Percentiles rank a stretch among this genome's conserved stretches.
These are phyloP conservation scores for Scutellaria galericulata DNA, from an alignment of 257 asterid genomes.

Conservation along the genomic window DNA sequence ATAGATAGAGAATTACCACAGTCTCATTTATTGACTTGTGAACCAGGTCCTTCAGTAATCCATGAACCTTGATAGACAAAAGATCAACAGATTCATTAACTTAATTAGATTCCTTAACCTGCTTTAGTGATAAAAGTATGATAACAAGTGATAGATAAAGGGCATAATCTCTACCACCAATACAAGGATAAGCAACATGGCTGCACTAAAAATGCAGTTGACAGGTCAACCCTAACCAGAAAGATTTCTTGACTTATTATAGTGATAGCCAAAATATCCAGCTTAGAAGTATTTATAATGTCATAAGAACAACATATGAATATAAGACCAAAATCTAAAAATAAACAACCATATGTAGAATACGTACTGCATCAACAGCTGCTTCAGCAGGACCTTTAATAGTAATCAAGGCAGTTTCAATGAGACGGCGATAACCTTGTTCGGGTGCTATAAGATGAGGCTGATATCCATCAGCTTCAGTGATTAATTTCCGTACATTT, in stretches of 20 bases:
- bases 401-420: constrained; percentile 84
- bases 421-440: constrained; percentile 98
- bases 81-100: constrained; percentile 16
- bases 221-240: constrained; percentile 35
- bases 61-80: constrained; percentile 71
- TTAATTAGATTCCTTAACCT: not conserved
- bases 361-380: constrained; percentile 88
- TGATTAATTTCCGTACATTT: constrained; percentile 89
- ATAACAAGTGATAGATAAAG: not conserved
- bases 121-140: constrained; percentile 1
- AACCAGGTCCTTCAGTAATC: constrained; percentile 83
- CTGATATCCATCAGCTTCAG: constrained; percentile 99
- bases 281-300: constrained; percentile 16
- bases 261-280: constrained; percentile 6
- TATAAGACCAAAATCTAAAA: constrained; percentile 9
- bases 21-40: constrained; percentile 92
- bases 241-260: not conserved
- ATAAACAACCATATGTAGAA: constrained; percentile 5
- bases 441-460: constrained; percentile 99
- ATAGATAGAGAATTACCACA: constrained; percentile 48
- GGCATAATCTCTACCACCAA: not conserved
- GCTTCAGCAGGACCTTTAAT: constrained; percentile 99
- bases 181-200: not conserved
- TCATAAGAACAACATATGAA: constrained; percentile 27
- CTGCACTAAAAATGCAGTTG: not conserved